phyloP scores from a whole-genome alignment of 2,329 filamentous ascomycete genomes.

The Cladosporium sphaerospermum region DNA sequence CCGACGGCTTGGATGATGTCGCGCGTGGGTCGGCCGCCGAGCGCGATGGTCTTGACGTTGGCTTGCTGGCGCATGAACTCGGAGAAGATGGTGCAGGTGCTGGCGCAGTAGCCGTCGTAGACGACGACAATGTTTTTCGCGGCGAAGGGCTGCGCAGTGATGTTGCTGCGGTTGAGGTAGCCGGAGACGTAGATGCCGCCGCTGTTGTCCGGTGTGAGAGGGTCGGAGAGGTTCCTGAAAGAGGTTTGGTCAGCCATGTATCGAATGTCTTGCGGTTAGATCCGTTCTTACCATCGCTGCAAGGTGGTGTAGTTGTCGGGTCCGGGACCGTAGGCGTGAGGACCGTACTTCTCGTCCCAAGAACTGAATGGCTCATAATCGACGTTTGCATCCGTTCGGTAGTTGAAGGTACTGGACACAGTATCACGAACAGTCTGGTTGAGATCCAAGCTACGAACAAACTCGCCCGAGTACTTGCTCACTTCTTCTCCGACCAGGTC shows the following conservation, averaged over 20 bases:
- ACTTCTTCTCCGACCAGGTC: slow-evolving; percentile 39
- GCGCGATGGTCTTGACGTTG: slow-evolving; percentile 36
- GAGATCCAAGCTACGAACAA: slow-evolving; percentile 28
- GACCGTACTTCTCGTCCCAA: slow-evolving; percentile 44
- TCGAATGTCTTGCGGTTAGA: slow-evolving; percentile 16
- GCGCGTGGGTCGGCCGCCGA: slow-evolving; percentile 37
- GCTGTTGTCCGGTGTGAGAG: slow-evolving; percentile 32
- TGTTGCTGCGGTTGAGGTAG: slow-evolving; percentile 43
- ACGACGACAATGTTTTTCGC: slow-evolving; percentile 53
- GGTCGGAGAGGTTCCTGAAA: slow-evolving; percentile 34
- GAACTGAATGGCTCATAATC: slow-evolving; percentile 45
- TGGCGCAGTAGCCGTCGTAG: slow-evolving; percentile 41
- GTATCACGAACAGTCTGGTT: slow-evolving; percentile 38
- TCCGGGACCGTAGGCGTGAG: slow-evolving; percentile 33
- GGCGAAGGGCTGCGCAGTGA: slow-evolving; percentile 46
- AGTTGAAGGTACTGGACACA: slow-evolving; percentile 41
- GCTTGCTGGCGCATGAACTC: slow-evolving; percentile 42
- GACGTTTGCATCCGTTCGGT: slow-evolving; percentile 41
- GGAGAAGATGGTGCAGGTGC: slow-evolving; percentile 42
- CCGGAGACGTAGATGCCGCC: slow-evolving; percentile 40
- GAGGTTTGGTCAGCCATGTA: no score
- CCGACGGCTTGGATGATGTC: slow-evolving; percentile 41
- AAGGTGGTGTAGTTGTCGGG: slow-evolving; percentile 53
- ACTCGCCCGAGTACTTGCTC: slow-evolving; percentile 27
- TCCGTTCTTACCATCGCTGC: slow-evolving; percentile 44